Evolutionary conservation across 305 asterid species (phyloP).

Genomic region (Fraxinus albicans): DNA sequence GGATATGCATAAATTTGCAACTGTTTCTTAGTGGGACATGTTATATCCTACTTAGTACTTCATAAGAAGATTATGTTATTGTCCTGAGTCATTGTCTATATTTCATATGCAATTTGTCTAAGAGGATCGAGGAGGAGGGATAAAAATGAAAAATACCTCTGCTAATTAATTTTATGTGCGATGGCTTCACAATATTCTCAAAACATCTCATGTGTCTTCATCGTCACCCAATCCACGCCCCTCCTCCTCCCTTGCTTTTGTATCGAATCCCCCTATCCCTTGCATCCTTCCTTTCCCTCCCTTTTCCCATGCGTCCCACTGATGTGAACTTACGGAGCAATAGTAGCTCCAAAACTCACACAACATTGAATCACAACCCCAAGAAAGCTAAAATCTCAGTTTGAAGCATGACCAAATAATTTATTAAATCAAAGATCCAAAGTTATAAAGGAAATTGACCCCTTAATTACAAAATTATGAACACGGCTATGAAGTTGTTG

Average conservation of each 20-base stretch:
- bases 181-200: not conserved
- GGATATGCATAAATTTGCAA: not conserved
- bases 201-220: not conserved
- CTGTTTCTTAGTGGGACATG: not conserved
- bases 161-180: not conserved
- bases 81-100: not conserved
- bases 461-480: too few species aligned
- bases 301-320: not conserved
- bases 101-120: not conserved
- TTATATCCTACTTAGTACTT: not conserved
- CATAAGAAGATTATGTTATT: not conserved
- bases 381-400: too few species aligned
- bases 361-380: too few species aligned
- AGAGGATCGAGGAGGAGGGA: not conserved
- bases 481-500: too few species aligned
- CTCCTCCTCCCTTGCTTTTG: not conserved
- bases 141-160: not conserved
- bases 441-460: too few species aligned
- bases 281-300: not conserved
- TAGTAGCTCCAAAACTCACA: not conserved
- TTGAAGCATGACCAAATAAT: too few species aligned
- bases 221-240: not conserved
- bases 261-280: not conserved
- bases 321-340: not conserved
- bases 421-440: too few species aligned